Base-by-base conservation (phyloP, 176 grass and related monocot species). In the Puya raimondii region DNA sequence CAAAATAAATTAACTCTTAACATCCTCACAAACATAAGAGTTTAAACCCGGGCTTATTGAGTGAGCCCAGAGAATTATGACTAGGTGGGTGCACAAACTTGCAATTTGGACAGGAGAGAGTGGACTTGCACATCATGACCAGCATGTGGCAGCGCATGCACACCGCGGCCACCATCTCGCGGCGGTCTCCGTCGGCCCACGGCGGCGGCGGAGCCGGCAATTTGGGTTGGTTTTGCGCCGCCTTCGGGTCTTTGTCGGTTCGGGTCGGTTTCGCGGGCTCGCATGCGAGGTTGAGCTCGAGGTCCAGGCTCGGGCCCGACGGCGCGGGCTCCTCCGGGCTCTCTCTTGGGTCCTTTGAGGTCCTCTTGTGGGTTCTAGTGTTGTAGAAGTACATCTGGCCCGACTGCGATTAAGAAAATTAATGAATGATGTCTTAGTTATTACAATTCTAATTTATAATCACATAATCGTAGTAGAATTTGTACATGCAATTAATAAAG, bases 351-450 rank as follows among this genome's bases (percentile, higher is more conserved):
- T 96, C 92, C 54, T 72, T 82, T 65, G 17, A 76, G 68, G 91
- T 91, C 74, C 91, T 87, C 79, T 81, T 86, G 67, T 88, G 85
- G 57, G 91, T 96, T 82, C 80, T 86, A 48, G 88, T 91, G 85
- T 96, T 91, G 91, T 96, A 96, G 82, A 85, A 96, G 77, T 86
- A 74, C 48, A 96, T 96, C 70, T 79, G 82, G 18, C 91, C 91
- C 0, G 91, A 96, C 91, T 96, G 74, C 65, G 77, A 2, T 20
- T 42, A 42, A 12, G 7, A 63, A 51, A 3, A 65, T 61, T 13
- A 23, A n/a, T 57, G n/a, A 23, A n/a, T 57, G n/a, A 56, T 14
- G 5, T 42, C 33, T 42, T 42, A 42, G 33, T 42, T 5, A 42
- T 42, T 56, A 56, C 53, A 15, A 56, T 13, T 56, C 11, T 56